A percentile compares a stretch with the other conserved stretches of the same genome.
Evolutionary conservation across 2,329 filamentous ascomycete genomes (phyloP).

Genomic region (Alternaria conjuncta): DNA sequence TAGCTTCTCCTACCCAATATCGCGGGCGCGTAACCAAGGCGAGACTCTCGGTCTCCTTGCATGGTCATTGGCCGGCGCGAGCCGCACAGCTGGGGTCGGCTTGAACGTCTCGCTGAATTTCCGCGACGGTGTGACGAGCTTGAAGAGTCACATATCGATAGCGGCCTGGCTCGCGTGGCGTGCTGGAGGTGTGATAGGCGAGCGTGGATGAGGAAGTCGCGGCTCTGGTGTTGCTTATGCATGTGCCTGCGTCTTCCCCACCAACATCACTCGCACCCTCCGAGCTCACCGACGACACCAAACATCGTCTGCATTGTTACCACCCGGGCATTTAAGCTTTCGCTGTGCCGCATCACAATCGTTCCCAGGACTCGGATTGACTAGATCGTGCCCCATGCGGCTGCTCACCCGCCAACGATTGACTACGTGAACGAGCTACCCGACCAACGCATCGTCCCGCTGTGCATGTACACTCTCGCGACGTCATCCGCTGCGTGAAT

Average conservation of each 20-base stretch:
- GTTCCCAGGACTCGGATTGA: conserved; percentile 3
- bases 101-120: conserved; percentile 17
- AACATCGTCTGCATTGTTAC: background rate
- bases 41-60: conserved; percentile 18
- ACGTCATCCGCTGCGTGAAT: conserved; percentile 6
- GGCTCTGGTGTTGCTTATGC: conserved; percentile 19
- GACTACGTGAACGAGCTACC: conserved; percentile 10
- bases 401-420: conserved; percentile 2
- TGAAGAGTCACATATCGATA: conserved; percentile 9
- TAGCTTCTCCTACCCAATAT: conserved; percentile 15
- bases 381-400: conserved; percentile 12
- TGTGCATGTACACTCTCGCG: conserved; percentile 5
- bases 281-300: conserved; percentile 6
- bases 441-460: conserved; percentile 13
- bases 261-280: conserved; percentile 3
- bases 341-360: conserved; percentile 8
- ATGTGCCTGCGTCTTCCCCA: conserved; percentile 21
- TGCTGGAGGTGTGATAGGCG: conserved; percentile 14
- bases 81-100: conserved; percentile 37
- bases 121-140: conserved; percentile 35
- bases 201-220: conserved; percentile 8
- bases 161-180: conserved; percentile 23
- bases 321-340: conserved; percentile 2
- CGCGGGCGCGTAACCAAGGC: conserved; percentile 36
- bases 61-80: conserved; percentile 26